phyloP scores from a whole-genome alignment of 257 asterid genomes.

The Euphrasia confusa region DNA sequence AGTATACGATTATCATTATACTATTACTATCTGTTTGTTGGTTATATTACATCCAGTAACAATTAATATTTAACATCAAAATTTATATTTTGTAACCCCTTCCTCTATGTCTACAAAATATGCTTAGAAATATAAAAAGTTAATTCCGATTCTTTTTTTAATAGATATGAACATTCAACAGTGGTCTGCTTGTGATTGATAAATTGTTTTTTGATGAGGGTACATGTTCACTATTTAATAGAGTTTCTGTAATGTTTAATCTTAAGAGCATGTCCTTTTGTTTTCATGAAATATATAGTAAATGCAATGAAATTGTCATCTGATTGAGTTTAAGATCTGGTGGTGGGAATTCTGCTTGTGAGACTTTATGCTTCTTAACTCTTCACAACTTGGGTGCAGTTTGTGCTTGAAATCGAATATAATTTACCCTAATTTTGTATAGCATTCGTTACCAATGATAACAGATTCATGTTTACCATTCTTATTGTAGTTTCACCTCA shows the following conservation, averaged over 20 bases:
- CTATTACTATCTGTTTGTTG: not conserved
- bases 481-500: conserved; percentile 3
- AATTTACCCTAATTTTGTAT: not conserved
- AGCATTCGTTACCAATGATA: conserved; percentile 9
- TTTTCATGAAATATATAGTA: not conserved
- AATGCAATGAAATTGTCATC: not conserved
- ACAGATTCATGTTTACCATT: not conserved
- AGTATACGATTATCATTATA: not conserved
- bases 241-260: conserved; percentile 6
- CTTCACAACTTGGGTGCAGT: conserved; percentile 12
- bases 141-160: too few relatives aligned
- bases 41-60: not conserved
- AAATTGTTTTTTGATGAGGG: not conserved
- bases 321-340: conserved; percentile 21
- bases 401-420: conserved; percentile 8
- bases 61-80: not conserved
- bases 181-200: conserved; percentile 5
- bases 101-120: not conserved
- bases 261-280: conserved; percentile 1
- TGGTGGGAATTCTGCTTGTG: conserved; percentile 13
- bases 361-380: conserved; percentile 12
- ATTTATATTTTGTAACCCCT: too few relatives aligned
- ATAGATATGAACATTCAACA: not conserved
- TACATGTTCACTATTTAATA: conserved; percentile 1
- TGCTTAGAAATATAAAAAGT: not conserved